Evolutionary conservation across 805 yeast species (phyloP).

Genomic region (baker's yeast (Saccharomyces cerevisiae)): DNA sequence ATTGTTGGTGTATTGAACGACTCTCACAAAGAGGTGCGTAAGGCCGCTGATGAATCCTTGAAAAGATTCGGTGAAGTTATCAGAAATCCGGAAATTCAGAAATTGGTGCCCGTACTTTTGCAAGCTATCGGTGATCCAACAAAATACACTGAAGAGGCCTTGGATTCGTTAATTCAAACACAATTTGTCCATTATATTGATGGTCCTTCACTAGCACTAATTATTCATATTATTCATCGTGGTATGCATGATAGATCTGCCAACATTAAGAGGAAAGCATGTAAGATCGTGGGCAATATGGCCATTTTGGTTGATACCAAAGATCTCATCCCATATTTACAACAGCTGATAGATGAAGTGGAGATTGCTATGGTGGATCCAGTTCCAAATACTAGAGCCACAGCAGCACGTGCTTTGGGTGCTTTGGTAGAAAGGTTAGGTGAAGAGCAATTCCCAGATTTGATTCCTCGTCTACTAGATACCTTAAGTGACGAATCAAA

Average conservation of each 20-base stretch:
- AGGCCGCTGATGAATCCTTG: conserved; percentile 84
- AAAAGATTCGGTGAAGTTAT: conserved; percentile 94
- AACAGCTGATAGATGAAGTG: conserved; percentile 67
- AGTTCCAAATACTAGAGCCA: conserved; percentile 92
- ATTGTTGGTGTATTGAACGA: conserved; percentile 92
- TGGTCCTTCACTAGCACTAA: conserved; percentile 93
- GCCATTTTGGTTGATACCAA: conserved; percentile 85
- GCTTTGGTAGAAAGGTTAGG: conserved; percentile 93
- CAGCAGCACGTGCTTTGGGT: conserved; percentile 95
- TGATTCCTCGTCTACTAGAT: conserved; percentile 69
- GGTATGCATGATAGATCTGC: conserved; percentile 97
- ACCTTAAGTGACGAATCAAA: conserved; percentile 69
- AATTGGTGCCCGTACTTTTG: conserved; percentile 76
- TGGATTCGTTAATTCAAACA: conserved; percentile 78
- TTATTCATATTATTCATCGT: conserved; percentile 88
- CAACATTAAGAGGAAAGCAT: conserved; percentile 80
- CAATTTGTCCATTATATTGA: conserved; percentile 96
- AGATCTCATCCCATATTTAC: conserved; percentile 79
- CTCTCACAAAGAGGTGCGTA: conserved; percentile 92
- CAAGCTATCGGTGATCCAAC: conserved; percentile 96
- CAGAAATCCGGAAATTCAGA: conserved; percentile 92
- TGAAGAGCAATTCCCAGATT: conserved; percentile 88
- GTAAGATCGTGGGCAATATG: conserved; percentile 98
- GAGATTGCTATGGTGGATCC: conserved; percentile 97
- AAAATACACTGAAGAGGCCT: conserved; percentile 75